Evolutionary conservation across 352 stramenopile species (phyloP).

Genomic region (Thalassiosira pacifica): DNA sequence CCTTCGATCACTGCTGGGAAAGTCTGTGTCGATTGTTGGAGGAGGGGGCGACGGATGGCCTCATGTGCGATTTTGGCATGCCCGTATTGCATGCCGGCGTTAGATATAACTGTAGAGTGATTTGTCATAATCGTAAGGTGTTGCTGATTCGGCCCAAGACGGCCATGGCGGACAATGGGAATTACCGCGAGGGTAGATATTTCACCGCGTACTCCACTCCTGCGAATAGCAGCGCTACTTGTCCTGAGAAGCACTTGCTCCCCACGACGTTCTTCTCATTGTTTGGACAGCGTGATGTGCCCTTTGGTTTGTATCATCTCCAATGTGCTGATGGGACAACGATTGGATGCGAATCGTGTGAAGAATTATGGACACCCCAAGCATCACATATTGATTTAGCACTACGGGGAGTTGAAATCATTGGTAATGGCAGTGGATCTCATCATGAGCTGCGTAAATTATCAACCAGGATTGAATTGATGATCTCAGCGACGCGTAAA

Average conservation of each 20-base stretch:
- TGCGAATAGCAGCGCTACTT: background rate
- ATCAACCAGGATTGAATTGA: constrained; percentile 79
- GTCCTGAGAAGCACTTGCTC: constrained; percentile 81
- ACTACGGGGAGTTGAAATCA: constrained; percentile 96
- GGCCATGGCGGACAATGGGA: constrained; percentile 96
- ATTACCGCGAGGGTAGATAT: constrained; percentile 97
- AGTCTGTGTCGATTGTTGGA: constrained; percentile 89
- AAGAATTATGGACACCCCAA: constrained; percentile 98
- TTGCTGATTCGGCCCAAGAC: constrained; percentile 95
- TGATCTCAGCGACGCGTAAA: constrained; percentile 88
- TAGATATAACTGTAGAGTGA: constrained; percentile 98
- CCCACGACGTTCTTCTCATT: constrained; percentile 41
- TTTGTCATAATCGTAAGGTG: constrained; percentile 94
- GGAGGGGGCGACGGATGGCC: constrained; percentile 90
- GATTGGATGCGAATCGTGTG: constrained; percentile 95
- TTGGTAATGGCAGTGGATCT: constrained; percentile 93
- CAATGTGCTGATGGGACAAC: constrained; percentile 89
- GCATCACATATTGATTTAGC: constrained; percentile 94
- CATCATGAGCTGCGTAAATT: constrained; percentile 94
- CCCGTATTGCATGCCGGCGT: constrained; percentile 93
- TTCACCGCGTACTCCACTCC: constrained; percentile 83
- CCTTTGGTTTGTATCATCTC: constrained; percentile 78
- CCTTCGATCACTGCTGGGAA: constrained; percentile 98
- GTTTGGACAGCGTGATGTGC: constrained; percentile 63
- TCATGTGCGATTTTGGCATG: constrained; percentile 99